phyloP scores from a whole-genome alignment of 2,329 filamentous ascomycete genomes.

The Aspergillus sp. region DNA sequence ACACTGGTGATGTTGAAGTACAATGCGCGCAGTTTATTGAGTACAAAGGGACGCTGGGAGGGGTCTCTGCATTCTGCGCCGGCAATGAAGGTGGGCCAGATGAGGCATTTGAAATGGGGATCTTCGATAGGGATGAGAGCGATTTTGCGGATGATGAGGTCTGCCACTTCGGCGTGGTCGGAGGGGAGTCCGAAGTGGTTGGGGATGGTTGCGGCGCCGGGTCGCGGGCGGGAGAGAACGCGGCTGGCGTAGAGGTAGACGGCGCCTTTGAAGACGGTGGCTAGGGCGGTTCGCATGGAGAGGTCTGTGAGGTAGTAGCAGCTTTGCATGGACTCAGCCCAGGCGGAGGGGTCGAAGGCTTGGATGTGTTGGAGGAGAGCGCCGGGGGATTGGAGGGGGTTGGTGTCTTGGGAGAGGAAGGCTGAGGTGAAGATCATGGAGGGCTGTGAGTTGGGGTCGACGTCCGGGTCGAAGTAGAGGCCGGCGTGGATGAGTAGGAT shows the following conservation, averaged over 20 bases:
- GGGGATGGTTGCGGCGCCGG: conserved; percentile 25
- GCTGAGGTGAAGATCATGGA: conserved; percentile 31
- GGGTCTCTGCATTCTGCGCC: conserved; percentile 42
- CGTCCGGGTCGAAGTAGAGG: conserved; percentile 35
- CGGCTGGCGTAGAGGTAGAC: conserved; percentile 45
- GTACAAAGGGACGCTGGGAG: conserved; percentile 35
- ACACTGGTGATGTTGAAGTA: conserved; percentile 41
- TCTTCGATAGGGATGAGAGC: conserved; percentile 38
- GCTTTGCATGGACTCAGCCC: conserved; percentile 43
- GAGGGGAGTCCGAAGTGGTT: conserved; percentile 29
- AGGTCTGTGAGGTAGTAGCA: conserved; percentile 50
- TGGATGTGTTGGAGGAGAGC: conserved; percentile 42
- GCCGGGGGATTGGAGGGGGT: conserved; percentile 34
- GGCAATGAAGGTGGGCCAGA: conserved; percentile 49
- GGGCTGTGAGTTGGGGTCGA: conserved; percentile 28
- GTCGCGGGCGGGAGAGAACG: conserved; percentile 37
- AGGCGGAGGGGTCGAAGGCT: conserved; percentile 40
- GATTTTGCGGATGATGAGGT: conserved; percentile 39
- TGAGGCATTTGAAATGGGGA: conserved; percentile 46
- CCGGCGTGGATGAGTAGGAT: conserved; percentile 45
- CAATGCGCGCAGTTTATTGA: conserved; percentile 36
- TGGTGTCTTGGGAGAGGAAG: conserved; percentile 29
- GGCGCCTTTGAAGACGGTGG: conserved; percentile 41
- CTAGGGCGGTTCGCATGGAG: conserved; percentile 52
- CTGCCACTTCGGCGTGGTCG: conserved; percentile 33